These are phyloP conservation scores for Bryum argenteum DNA, from an alignment of 225 moss, liverwort and hornwort genomes.

Conservation along the genomic window DNA sequence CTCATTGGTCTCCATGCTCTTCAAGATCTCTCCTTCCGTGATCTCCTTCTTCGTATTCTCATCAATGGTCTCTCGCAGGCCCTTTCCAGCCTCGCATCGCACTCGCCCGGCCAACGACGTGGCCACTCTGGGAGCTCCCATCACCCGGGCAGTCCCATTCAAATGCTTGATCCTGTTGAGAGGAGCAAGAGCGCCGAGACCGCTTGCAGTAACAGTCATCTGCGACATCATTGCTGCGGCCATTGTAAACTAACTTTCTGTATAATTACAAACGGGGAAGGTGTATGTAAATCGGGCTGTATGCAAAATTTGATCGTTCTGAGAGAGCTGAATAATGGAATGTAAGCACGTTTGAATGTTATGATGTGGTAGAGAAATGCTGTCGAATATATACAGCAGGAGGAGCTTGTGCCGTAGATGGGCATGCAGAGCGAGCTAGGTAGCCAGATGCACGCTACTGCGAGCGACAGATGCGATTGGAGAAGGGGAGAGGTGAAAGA, in stretches of 20 bases:
- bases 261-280: neutral
- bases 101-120: slow-evolving; percentile 33
- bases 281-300: neutral
- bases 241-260: slow-evolving; percentile 9
- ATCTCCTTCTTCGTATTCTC: slow-evolving; percentile 35
- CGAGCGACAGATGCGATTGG: slow-evolving; percentile 22
- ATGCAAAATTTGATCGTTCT: neutral
- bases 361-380: neutral
- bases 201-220: neutral
- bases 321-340: no score
- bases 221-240: slow-evolving; percentile 31
- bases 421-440: slow-evolving; percentile 14
- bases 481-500: slow-evolving; percentile 23
- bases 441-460: slow-evolving; percentile 39
- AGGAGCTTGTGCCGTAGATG: slow-evolving; percentile 24
- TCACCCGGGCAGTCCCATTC: neutral
- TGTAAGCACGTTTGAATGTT: neutral
- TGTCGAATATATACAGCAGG: neutral
- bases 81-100: slow-evolving; percentile 33
- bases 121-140: slow-evolving; percentile 3
- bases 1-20: slow-evolving; percentile 37
- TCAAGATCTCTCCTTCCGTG: slow-evolving; percentile 37
- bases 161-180: neutral
- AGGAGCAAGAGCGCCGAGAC: neutral
- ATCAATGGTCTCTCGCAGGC: slow-evolving; percentile 26